Evolutionary conservation across 805 yeast genomes (phyloP), one percentile per base, ranked within the genome.

Genomic region (Candida orba): DNA sequence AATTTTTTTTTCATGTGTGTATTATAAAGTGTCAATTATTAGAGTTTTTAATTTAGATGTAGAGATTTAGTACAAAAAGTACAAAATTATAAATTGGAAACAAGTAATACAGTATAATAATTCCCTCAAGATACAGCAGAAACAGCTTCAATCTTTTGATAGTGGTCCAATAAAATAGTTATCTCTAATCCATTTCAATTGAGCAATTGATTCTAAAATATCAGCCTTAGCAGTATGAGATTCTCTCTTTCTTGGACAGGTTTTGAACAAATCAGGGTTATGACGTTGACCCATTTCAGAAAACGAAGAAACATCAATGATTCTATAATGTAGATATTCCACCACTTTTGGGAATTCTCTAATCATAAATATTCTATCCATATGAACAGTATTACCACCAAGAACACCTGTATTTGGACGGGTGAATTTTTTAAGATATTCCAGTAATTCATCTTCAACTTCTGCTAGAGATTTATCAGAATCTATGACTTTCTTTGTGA

Each of bases 351-450:
- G 98, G 67, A 93, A 80, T 56, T 91, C 96, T 42, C 76, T 72
- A 59, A 78, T 67, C 83, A 93, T 74, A 63, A 91, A 93, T 40
- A 84, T 71, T 46, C 88, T 75, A 61, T 93, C 99, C 81, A 87
- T 81, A 62, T 93, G 97, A 17, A 93, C 81, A 0, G 95, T 76
- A 53, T 91, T 93, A 2, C 99, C 99, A 0, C 95, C 95, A 43
- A 93, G 63, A 0, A 93, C 65, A 2, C 89, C 97, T 3, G 78
- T 68, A 10, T 68, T 66, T 14, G 66, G 66, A 4, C 76, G 75
- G 9, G 85, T 70, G 52, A 70, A 76, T 50, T 67, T 67, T 51
- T 71, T 59, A 41, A 93, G 65, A 56, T 87, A 91, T 6, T 56
- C 68, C 40, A 81, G 59, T 41, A 93, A 64, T 50, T 84, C 91